phyloP scores from a whole-genome alignment of 305 asterid genomes.

The Fraxinus paxiana region DNA sequence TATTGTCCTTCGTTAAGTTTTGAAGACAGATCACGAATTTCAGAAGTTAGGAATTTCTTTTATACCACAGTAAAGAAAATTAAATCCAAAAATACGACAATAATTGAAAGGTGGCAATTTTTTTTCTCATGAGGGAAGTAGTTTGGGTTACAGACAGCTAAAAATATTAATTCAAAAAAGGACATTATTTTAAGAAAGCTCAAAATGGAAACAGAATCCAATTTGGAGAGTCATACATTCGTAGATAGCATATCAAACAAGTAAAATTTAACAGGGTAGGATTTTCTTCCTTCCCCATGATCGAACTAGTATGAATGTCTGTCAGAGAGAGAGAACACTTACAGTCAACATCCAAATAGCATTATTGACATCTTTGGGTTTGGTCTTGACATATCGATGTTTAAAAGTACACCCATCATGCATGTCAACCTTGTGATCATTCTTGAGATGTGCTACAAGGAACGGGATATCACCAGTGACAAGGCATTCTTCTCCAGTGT shows the following conservation, averaged over 20 bases:
- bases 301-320: not conserved
- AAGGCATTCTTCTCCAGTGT: slow-evolving; percentile 74
- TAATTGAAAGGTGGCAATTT: not conserved
- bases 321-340: slow-evolving; percentile 32
- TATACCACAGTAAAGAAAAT: not conserved
- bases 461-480: slow-evolving; percentile 57
- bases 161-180: not conserved
- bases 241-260: not conserved
- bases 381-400: slow-evolving; percentile 71
- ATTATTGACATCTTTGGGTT: slow-evolving; percentile 72
- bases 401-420: slow-evolving; percentile 75
- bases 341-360: slow-evolving; percentile 91
- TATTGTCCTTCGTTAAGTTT: not conserved
- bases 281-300: not conserved
- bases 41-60: not conserved
- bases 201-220: not conserved
- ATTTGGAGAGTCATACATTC: not conserved
- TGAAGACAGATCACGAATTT: not conserved
- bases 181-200: not conserved
- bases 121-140: not conserved
- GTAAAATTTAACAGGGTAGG: not conserved
- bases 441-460: slow-evolving; percentile 70
- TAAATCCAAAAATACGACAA: not conserved
- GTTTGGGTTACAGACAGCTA: not conserved
- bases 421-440: slow-evolving; percentile 80